Conservation (phyloP, 2,329 filamentous ascomycete species). For the Xylaria sp. region DNA sequence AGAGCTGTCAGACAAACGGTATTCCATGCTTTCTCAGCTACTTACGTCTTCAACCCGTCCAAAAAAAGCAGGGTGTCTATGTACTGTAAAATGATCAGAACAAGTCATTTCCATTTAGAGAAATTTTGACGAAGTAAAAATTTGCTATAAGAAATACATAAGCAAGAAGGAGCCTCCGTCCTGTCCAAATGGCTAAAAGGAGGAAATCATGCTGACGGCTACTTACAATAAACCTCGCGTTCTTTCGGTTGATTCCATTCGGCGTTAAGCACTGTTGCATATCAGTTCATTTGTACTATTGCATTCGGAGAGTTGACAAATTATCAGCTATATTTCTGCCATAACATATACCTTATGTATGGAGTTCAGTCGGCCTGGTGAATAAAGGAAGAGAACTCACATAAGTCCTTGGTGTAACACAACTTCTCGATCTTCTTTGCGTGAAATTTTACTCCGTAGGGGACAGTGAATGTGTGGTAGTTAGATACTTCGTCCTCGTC, state of each 20-base stretch:
- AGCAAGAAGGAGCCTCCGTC: not conserved
- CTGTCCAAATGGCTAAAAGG: not conserved
- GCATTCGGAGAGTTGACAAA: not conserved
- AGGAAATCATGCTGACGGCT: not conserved
- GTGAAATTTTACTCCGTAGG: conserved; percentile 70
- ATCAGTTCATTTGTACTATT: conserved; percentile 10
- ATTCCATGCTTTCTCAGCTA: not conserved
- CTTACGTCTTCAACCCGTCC: conserved; percentile 73
- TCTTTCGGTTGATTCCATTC: conserved; percentile 86
- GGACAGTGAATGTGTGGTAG: conserved; percentile 81
- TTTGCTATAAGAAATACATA: no score
- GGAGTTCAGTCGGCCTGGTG: not conserved
- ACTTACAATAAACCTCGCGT: conserved; percentile 70
- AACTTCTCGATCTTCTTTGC: conserved; percentile 83
- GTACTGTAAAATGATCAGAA: conserved; percentile 55
- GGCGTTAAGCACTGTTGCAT: conserved; percentile 72
- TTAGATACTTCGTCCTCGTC: conserved; percentile 79
- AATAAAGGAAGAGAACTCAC: conserved; percentile 44
- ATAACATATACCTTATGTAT: no score
- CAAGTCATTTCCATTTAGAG: not conserved
- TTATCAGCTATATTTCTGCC: not conserved
- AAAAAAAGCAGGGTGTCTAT: conserved; percentile 88
- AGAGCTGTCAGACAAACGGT: conserved; percentile 8
- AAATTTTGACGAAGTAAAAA: not conserved
- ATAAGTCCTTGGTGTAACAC: conserved; percentile 81